Base-by-base conservation (phyloP, 2,329 filamentous ascomycete genomes). In the Coniochaeta hoffmannii region DNA sequence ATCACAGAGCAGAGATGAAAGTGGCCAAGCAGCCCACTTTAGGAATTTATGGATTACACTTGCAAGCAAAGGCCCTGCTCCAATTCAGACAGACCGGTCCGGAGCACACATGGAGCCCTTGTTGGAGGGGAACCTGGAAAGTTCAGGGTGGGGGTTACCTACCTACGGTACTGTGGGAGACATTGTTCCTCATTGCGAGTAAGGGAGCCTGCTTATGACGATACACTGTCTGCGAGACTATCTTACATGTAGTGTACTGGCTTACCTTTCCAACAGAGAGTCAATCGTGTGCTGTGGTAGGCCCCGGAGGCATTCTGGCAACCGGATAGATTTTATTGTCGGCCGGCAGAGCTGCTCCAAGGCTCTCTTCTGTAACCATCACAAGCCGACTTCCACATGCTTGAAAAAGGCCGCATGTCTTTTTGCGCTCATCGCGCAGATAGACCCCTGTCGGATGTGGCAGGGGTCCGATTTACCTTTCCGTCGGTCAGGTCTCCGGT, bases 71-170 rank as follows among this genome's bases (percentile, higher is more conserved):
- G 57, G 51, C 60, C 58, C 56, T 57, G 55, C 50, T 58, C n/a
- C 55, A 58, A 59, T 59, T 63, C 57, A 61, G 52, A 57, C 58
- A 60, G 55, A 55, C 49, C 54, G 44, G 31, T 55, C 55, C 61
- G 62, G 61, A 61, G 58, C 38, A 58, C 17, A 26, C 36, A 22
- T 41, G 17, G 36, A 36, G 10, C n/a, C n/a, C n/a, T n/a, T 24
- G 12, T 35, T 4, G 46, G 46, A 51, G 28, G 28, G 49, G 49
- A 24, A 26, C 28, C 24, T n/a, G n/a, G 15, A 34, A 11, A 31
- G 15, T 24, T 14, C 2, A 10, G 28, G 22, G 49, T 51, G 26
- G 28, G 49, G 26, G 49, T n/a, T n/a, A n/a, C n/a, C n/a, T n/a
- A n/a, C n/a, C n/a, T n/a, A n/a, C 38, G 14, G 6, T 50, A 22